Evolutionary conservation across 495 filamentous ascomycete genomes (phyloP), one percentile per base, ranked within the genome.

Genomic region (Aspergillus cristatus): DNA sequence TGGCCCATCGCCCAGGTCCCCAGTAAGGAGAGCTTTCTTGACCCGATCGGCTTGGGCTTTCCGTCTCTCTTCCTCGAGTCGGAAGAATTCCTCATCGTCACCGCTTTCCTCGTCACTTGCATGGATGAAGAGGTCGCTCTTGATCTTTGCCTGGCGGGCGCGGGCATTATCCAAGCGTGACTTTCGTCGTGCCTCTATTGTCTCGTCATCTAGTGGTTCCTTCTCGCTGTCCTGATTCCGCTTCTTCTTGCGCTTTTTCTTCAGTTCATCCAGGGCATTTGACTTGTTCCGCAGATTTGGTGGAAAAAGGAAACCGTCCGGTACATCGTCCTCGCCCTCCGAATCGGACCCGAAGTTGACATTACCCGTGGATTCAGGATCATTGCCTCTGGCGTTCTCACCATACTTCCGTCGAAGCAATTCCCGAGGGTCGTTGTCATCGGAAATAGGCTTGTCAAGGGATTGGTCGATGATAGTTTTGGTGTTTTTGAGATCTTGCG

Each of bases 61-160:
- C 42, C 78, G 58, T 42, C 69, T 59, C 41, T 71, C 60, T 54
- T 72, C 70, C 58, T 91, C 84, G n/a, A 67, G 60, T 5, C 53
- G 69, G 62, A 88, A 93, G 55, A 91, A 94, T 28, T 72, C 71
- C 37, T 54, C 57, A 50, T 81, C 78, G 24, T 71, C 77, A 37
- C 82, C 81, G n/a, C 69, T 76, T 43, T 93, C 86, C 38, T 91
- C 86, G 43, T 86, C 84, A 54, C 79, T 84, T 25, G 77, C 74
- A 43, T 80, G 71, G 25, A 98, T 81, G 55, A 77, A 93, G 28
- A 90, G 58, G 14, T 76, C 76, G 53, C 82, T 88, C 69, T 95
- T 96, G 56, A 94, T 84, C 54, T 82, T 81, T 14, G 65, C 65
- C 40, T 73, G 67, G 53, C 84, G 81, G 38, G 78, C 79, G 14